Evolutionary conservation across 164 flowering plant species (phyloP), one percentile per base, ranked within the genome.

Genomic region (Warburgia ugandensis): DNA sequence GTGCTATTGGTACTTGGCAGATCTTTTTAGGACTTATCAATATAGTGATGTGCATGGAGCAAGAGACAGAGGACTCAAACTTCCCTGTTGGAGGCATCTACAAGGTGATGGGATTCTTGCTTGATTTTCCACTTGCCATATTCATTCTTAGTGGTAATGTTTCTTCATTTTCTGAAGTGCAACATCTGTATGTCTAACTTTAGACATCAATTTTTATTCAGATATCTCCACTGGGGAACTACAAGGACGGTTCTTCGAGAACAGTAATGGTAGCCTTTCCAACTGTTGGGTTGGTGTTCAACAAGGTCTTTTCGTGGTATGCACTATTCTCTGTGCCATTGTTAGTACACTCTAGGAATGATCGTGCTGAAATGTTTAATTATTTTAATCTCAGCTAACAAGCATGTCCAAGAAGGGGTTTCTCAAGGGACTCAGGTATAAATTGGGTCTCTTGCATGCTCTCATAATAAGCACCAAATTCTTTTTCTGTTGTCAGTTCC

Each of bases 381-480:
- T 14, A 6, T 59, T 42, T 49, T 26, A 20, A 38, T 62, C n/a
- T 43, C 77, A 81, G 88, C 58, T 61, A 68, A 16, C 62, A 56
- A 44, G 45, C 49, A 25, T 46, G 17, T 17, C n/a, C 25, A 9
- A 54, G 49, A 48, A 70, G 83, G 69, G 70, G 72, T 29, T 82
- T 71, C 67, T 56, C 89, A 21, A 50, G 78, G 9, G 70, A 53
- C 68, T 66, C 84, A 66, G 92, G 92, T 84, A 50, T 42, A 14
- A 13, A 38, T 56, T 49, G 32, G 45, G 16, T 41, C 30, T 43
- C 43, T 23, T 51, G 1, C 32, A 10, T 7, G 36, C 22, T 20
- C 38, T 29, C 45, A n/a, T 3, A 44, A 21, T 31, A n/a, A 41
- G 6, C 20, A 0, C 2, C 44, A 48, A 29, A 39, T n/a, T 16